These are phyloP conservation scores for Aspergillus caelatus DNA, from an alignment of 2,329 filamentous ascomycete species.

Conservation along the genomic window DNA sequence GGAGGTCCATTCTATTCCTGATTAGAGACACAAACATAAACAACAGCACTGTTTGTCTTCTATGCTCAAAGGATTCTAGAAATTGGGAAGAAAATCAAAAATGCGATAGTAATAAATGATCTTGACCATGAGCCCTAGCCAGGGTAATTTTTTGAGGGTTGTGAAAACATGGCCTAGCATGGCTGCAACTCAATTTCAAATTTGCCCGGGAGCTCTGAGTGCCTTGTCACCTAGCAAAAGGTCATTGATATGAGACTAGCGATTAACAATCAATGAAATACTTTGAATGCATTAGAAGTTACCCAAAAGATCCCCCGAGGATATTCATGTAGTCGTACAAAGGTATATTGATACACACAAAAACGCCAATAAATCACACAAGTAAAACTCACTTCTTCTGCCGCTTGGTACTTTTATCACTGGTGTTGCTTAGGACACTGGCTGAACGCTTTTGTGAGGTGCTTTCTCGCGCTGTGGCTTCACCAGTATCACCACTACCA, in stretches of 20 bases:
- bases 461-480: slow-evolving; percentile 18
- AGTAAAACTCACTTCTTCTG: slow-evolving; percentile 44
- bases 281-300: slow-evolving; percentile 5
- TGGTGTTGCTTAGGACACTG: slow-evolving; percentile 73
- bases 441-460: slow-evolving; percentile 73
- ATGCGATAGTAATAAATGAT: neutral
- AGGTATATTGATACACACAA: slow-evolving; percentile 28
- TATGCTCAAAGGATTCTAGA: neutral
- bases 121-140: neutral
- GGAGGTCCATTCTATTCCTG: slow-evolving; percentile 27
- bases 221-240: neutral
- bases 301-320: neutral
- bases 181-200: neutral
- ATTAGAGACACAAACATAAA: slow-evolving; percentile 14
- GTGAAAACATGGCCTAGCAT: neutral
- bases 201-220: neutral
- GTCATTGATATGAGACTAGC: neutral
- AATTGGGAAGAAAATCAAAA: neutral
- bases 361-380: neutral
- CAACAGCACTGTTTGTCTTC: neutral
- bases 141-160: neutral
- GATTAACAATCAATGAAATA: neutral
- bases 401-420: slow-evolving; percentile 61
- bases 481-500: slow-evolving; percentile 12
- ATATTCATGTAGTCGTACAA: slow-evolving; percentile 37